Base-by-base conservation (phyloP, 176 grass and related monocot species). In the Carex pumila region DNA sequence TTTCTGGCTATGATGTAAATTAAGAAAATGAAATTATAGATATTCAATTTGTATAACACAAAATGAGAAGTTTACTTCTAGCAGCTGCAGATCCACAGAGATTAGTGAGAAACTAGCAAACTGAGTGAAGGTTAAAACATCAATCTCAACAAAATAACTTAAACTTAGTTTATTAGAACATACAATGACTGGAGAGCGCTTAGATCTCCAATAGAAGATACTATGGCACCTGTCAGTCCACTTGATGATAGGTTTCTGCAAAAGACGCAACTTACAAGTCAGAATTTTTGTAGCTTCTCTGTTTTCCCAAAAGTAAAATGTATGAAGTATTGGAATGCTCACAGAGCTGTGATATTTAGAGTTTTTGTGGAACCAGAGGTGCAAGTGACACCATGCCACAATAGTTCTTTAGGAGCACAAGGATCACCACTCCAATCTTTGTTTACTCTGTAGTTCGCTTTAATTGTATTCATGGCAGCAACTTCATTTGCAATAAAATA, bases 371-470 rank as follows among this genome's bases (percentile, higher is more conserved):
- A 39, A 50, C 17, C 36, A 10, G 71, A 82, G 4, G 7, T 69
- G 65, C 91, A 93, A 70, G 8, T 76, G 6, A 93, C 12, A 15
- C 88, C 88, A 70, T 72, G 76, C 91, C 91, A 90, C 0, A 47
- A 30, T 7, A 78, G 81, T 14, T 11, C 6, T 50, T 59, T 65
- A 3, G 91, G 91, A 52, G 47, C 59, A 49, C 91, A 93, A 22
- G 88, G 91, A 88, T 93, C 91, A 6, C 88, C 88, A 41, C 52
- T 73, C 91, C 91, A 93, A 13, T 83, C 87, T 75, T 65, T 86
- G 6, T 88, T 84, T 21, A 93, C 21, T 19, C 15, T 0, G 61
- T 93, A 90, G 43, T 59, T 39, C 0, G 7, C 39, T 64, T 88
- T 93, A 83, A 93, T 79, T 9, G 19, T 70, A 70, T 69, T 31